A percentile compares a stretch with the other conserved stretches of the same genome.
These are phyloP conservation scores for Secale cereale DNA, from an alignment of 176 grass and related monocot species.

Conservation along the genomic window DNA sequence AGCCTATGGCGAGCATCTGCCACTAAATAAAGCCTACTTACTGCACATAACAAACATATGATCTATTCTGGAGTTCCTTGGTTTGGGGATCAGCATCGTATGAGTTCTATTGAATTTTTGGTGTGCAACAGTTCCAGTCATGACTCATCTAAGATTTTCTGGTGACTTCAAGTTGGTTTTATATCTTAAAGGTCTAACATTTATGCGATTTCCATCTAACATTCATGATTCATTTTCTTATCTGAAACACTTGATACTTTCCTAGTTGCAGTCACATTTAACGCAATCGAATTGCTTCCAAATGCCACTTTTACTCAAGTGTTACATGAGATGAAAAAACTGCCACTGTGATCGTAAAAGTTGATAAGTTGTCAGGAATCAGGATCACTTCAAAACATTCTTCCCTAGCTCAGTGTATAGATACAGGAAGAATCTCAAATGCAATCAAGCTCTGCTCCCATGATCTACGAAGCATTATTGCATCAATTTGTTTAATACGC, in stretches of 20 bases:
- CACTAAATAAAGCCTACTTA: background rate
- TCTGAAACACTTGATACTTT: background rate
- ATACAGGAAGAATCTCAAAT: background rate
- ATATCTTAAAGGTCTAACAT: background rate
- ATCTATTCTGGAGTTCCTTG: background rate
- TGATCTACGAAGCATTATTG: background rate
- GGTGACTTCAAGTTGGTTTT: background rate
- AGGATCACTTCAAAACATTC: background rate
- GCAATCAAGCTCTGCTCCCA: background rate
- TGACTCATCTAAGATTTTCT: background rate
- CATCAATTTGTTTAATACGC: background rate
- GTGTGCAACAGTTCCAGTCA: background rate
- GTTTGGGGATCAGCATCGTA: background rate
- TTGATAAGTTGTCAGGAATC: background rate
- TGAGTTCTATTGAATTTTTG: background rate
- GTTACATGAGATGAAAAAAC: slow-evolving; percentile 1
- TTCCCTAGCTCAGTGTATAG: background rate
- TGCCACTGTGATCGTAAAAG: background rate
- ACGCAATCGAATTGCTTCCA: background rate
- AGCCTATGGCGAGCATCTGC: background rate
- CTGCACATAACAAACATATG: background rate
- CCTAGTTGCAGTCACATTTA: background rate
- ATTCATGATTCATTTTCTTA: background rate
- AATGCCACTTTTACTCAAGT: background rate
- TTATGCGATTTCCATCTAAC: background rate